Evolutionary conservation across 148 eudicot species (phyloP).

Genomic region (Oxyria digyna): DNA sequence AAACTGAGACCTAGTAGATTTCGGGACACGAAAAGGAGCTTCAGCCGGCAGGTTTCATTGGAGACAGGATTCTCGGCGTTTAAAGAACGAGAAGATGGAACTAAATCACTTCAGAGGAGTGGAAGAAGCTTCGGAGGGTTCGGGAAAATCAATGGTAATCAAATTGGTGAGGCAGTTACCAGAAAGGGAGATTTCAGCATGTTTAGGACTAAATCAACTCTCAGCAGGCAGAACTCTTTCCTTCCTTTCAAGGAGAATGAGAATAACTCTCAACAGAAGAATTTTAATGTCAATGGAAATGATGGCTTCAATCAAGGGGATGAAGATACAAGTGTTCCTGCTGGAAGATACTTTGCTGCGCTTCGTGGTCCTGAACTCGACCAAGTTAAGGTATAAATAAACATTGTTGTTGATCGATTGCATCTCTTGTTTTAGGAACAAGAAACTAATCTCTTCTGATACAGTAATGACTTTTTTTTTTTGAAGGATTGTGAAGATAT

Average conservation of each 20-base stretch:
- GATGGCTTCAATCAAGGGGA: constrained; percentile 17
- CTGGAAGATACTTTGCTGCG: constrained; percentile 98
- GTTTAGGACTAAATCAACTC: constrained; percentile 69
- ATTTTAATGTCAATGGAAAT: constrained; percentile 15
- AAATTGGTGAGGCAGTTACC: constrained; percentile 18
- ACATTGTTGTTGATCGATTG: no score
- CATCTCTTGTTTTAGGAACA: no score
- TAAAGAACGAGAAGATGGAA: constrained; percentile 30
- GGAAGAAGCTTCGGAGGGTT: constrained; percentile 77
- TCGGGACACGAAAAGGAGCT: constrained; percentile 35
- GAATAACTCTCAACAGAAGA: constrained; percentile 6
- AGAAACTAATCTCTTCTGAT: no score
- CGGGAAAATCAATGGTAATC: constrained; percentile 20
- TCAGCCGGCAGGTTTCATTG: constrained; percentile 78
- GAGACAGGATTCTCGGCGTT: constrained; percentile 86
- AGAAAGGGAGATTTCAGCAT: constrained; percentile 57
- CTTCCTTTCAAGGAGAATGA: constrained; percentile 39
- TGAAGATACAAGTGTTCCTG: constrained; percentile 77
- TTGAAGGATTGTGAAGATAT: constrained; percentile 83
- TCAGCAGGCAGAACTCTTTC: constrained; percentile 49
- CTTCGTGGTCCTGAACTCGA: constrained; percentile 91
- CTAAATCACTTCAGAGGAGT: constrained; percentile 41
- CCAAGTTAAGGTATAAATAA: constrained; percentile 82
- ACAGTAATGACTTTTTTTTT: background rate
- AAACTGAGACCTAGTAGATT: constrained; percentile 19